Conservation (phyloP, 2,329 filamentous ascomycete species). For the Pseudogymnoascus destructans region DNA sequence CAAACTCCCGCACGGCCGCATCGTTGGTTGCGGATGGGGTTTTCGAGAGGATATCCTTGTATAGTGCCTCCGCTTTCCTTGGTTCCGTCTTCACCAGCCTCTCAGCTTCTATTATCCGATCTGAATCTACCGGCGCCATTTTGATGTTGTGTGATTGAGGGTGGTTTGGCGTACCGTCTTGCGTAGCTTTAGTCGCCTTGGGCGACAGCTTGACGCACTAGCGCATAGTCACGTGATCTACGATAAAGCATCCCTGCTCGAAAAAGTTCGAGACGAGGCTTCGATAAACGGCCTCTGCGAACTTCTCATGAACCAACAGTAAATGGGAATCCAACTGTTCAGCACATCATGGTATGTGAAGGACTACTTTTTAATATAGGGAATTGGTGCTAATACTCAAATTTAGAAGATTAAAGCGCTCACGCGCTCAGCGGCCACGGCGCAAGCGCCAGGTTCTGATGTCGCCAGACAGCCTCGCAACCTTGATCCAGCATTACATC, state of each 20-base stretch:
- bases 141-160: constrained; percentile 17
- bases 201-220: constrained; percentile 10
- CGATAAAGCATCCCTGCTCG: constrained; percentile 10
- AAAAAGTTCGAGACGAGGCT: constrained; percentile 11
- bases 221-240: background rate
- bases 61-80: constrained; percentile 71
- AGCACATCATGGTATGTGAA: constrained; percentile 22
- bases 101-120: constrained; percentile 76
- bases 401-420: constrained; percentile 51
- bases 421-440: constrained; percentile 48
- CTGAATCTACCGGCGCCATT: constrained; percentile 47
- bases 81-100: constrained; percentile 69
- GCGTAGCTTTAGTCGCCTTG: constrained; percentile 12
- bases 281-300: background rate
- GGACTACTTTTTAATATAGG: background rate
- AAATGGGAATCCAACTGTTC: constrained; percentile 13
- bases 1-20: constrained; percentile 79
- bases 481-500: constrained; percentile 74
- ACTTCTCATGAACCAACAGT: background rate
- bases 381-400: background rate
- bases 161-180: constrained; percentile 15
- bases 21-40: constrained; percentile 73
- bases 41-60: constrained; percentile 79
- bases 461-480: constrained; percentile 54
- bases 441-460: constrained; percentile 54